These are phyloP conservation scores for Acanthamoeba comandoni DNA, from an alignment of 208 protist genomes.

Conservation along the genomic window DNA sequence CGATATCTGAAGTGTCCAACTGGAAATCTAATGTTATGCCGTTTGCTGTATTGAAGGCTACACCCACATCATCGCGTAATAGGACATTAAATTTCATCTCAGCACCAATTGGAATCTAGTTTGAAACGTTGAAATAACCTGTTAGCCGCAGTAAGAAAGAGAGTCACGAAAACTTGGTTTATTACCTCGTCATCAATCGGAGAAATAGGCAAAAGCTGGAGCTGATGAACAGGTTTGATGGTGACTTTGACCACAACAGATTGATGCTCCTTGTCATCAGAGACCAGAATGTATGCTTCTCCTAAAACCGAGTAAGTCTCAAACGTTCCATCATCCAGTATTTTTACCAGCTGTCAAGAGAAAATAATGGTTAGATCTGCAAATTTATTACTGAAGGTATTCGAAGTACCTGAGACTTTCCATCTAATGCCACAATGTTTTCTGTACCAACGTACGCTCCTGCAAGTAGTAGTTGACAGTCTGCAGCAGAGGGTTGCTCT, in stretches of 20 bases:
- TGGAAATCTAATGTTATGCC: constrained; percentile 17
- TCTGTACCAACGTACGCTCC: too few relatives aligned
- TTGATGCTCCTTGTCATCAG: constrained; percentile 31
- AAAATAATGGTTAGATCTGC: too few relatives aligned
- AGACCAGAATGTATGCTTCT: constrained; percentile 34
- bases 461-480: constrained; percentile 16
- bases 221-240: constrained; percentile 69
- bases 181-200: constrained; percentile 39
- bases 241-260: constrained; percentile 62
- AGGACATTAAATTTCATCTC: constrained; percentile 44
- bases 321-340: too few relatives aligned
- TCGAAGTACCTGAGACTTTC: too few relatives aligned
- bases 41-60: constrained; percentile 25
- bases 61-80: constrained; percentile 44
- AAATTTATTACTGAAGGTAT: too few relatives aligned
- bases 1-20: constrained; percentile 37
- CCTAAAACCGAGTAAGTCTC: not conserved
- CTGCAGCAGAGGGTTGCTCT: constrained; percentile 41
- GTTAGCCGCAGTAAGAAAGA: not conserved
- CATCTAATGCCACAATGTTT: too few relatives aligned
- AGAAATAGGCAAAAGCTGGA: constrained; percentile 23
- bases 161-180: not conserved
- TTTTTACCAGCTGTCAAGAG: too few relatives aligned
- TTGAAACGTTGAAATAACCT: not conserved
- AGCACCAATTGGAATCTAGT: constrained; percentile 58